These are phyloP conservation scores for Laburnicola sp. DNA, from an alignment of 2,329 filamentous ascomycete species.

Conservation along the genomic window DNA sequence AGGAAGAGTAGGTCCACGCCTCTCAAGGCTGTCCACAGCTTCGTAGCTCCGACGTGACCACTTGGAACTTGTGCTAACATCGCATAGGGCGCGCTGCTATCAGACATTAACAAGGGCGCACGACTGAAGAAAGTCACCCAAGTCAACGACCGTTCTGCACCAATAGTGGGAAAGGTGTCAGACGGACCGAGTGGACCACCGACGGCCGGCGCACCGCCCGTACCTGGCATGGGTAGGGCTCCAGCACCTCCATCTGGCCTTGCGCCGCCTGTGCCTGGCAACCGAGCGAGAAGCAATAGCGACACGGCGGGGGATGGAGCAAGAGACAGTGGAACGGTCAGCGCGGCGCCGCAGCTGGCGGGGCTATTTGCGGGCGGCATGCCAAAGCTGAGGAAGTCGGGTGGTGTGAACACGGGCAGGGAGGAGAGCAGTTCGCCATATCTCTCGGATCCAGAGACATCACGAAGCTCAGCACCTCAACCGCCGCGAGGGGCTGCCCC, in stretches of 20 bases:
- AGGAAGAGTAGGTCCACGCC: constrained; percentile 37
- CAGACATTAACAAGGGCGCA: constrained; percentile 82
- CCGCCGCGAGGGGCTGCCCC: constrained; percentile 57
- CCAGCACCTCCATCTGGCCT: constrained; percentile 63
- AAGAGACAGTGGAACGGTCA: constrained; percentile 28
- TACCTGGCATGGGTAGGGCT: constrained; percentile 62
- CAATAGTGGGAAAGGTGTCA: constrained; percentile 63
- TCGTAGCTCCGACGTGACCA: not conserved
- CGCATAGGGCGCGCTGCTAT: constrained; percentile 76
- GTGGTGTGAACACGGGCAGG: constrained; percentile 65
- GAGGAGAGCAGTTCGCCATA: constrained; percentile 69
- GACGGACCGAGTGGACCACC: constrained; percentile 62
- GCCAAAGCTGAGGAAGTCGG: constrained; percentile 88
- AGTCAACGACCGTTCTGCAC: constrained; percentile 90
- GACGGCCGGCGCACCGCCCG: constrained; percentile 75
- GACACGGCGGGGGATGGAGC: constrained; percentile 58
- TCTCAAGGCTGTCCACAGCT: not conserved
- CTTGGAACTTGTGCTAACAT: constrained; percentile 29
- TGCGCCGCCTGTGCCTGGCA: constrained; percentile 68
- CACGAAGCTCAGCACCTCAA: constrained; percentile 55
- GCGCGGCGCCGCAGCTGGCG: constrained; percentile 70
- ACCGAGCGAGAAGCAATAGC: constrained; percentile 78
- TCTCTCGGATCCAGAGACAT: constrained; percentile 75
- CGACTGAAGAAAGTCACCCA: constrained; percentile 77
- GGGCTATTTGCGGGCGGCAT: constrained; percentile 93